Base-by-base conservation (phyloP, 305 asterid species). In the Caryopteris hybrid region DNA sequence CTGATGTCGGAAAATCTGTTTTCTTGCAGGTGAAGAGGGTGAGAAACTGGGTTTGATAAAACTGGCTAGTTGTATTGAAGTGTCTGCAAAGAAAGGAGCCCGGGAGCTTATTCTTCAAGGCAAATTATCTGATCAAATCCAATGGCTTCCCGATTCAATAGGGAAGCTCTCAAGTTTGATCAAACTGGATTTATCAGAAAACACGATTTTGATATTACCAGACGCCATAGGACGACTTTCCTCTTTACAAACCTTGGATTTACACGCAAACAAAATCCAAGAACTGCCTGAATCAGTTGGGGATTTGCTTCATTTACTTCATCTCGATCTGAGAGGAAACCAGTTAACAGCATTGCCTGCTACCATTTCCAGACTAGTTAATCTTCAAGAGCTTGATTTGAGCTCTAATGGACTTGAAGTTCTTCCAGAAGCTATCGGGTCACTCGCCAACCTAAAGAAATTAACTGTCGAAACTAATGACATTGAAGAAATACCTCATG, bases 81-180 rank as follows among this genome's bases (percentile, higher is more conserved):
- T 87, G 67, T 82, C 88, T 0, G 90, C 91, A 0, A 94, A 87
- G 86, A 91, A 84, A 73, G 96, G 89, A 75, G 73, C 78, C 29
- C 72, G 55, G 46, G 95, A 89, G 71, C 85, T 94, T 2, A 69
- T 69, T 71, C 95, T 94, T 39, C 81, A 45, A 52, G 88, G 76
- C 8, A 91, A 83, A 74, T 76, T 94, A 75, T 74, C 82, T 2
- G 96, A 94, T 48, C 98, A 87, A 73, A 77, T 94, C 7, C 98
- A 91, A 41, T 91, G 98, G 98, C 78, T 94, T 72, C 99, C 99
- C 5, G 99, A 94, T 85, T 87, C 98, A 17, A 72, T 94, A 45
- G 91, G 99, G 80, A 94, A 94, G 84, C 85, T 94, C 17, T 78
- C 91, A 14, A 74, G 79, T 69, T 78, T 91, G 84, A 79, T 81